phyloP scores from a whole-genome alignment of 2,329 filamentous ascomycete species.

The Metarhizium anisopliae region DNA sequence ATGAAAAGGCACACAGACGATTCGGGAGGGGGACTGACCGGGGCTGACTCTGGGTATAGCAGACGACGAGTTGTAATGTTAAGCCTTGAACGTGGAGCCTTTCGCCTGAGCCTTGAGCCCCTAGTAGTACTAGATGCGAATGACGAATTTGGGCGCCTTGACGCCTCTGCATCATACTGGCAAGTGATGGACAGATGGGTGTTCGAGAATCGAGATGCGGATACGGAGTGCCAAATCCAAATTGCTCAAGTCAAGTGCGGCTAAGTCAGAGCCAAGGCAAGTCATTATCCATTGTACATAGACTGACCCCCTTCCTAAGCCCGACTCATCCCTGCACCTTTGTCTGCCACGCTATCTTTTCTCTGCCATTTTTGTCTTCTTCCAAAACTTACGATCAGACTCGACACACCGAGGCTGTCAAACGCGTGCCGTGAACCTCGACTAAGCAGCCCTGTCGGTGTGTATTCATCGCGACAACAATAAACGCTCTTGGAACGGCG shows the following conservation, averaged over 20 bases:
- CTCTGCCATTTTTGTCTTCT: constrained; percentile 5
- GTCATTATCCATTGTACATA: background rate
- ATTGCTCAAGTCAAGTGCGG: background rate
- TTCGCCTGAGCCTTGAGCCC: background rate
- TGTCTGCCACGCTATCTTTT: constrained; percentile 4
- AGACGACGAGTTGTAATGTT: background rate
- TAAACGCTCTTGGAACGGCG: too few species aligned
- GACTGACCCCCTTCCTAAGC: constrained; percentile 4
- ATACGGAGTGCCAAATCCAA: background rate
- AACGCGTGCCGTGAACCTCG: background rate
- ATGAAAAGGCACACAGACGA: background rate
- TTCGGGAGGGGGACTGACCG: background rate
- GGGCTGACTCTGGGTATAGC: background rate
- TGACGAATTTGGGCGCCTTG: background rate
- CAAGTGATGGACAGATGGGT: background rate
- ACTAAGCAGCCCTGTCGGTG: background rate
- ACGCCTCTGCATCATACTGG: background rate
- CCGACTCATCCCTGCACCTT: constrained; percentile 5
- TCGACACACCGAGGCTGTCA: background rate
- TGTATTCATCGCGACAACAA: background rate
- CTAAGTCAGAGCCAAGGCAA: background rate
- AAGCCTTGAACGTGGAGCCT: background rate
- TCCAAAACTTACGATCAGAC: constrained; percentile 1
- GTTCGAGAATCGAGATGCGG: too few species aligned
- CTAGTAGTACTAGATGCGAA: background rate